Evolutionary conservation across 371 early-diverging fungal species (phyloP).

Genomic region (Lichtheimia corymbifera): DNA sequence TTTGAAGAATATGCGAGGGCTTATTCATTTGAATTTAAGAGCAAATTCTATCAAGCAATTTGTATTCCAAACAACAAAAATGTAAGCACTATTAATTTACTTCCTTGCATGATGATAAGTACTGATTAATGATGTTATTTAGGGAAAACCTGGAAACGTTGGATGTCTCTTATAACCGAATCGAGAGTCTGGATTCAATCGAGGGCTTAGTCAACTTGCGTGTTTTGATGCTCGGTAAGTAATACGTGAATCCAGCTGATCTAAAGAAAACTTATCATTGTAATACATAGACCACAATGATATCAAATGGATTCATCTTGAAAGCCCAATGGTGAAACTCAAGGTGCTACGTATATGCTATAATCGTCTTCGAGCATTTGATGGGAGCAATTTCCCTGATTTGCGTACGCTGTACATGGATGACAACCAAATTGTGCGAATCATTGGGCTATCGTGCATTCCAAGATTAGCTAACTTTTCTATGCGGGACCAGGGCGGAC

Average conservation of each 20-base stretch:
- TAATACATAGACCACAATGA: conserved; percentile 47
- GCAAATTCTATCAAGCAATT: conserved; percentile 42
- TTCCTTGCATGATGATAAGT: not conserved
- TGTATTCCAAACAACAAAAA: conserved; percentile 28
- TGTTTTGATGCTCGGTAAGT: conserved; percentile 44
- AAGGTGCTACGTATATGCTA: conserved; percentile 48
- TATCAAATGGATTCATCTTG: conserved; percentile 42
- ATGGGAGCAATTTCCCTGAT: conserved; percentile 49
- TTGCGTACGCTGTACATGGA: conserved; percentile 54
- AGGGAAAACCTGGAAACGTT: conserved; percentile 51
- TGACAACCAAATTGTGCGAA: conserved; percentile 48
- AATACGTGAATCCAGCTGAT: not conserved
- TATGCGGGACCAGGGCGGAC: conserved; percentile 54
- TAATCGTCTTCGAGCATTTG: conserved; percentile 50
- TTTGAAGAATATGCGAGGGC: conserved; percentile 38
- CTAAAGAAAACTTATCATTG: not conserved
- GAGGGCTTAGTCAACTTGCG: conserved; percentile 39
- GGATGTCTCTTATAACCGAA: conserved; percentile 55
- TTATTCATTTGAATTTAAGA: conserved; percentile 44
- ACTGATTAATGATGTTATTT: not conserved
- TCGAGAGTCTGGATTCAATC: conserved; percentile 47
- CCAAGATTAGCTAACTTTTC: conserved; percentile 52
- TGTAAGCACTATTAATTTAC: conserved; percentile 26
- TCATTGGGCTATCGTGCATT: conserved; percentile 42
- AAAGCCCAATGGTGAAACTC: conserved; percentile 37